Conservation (phyloP, 2,329 filamentous ascomycete genomes). For the Dothistroma septosporum region DNA sequence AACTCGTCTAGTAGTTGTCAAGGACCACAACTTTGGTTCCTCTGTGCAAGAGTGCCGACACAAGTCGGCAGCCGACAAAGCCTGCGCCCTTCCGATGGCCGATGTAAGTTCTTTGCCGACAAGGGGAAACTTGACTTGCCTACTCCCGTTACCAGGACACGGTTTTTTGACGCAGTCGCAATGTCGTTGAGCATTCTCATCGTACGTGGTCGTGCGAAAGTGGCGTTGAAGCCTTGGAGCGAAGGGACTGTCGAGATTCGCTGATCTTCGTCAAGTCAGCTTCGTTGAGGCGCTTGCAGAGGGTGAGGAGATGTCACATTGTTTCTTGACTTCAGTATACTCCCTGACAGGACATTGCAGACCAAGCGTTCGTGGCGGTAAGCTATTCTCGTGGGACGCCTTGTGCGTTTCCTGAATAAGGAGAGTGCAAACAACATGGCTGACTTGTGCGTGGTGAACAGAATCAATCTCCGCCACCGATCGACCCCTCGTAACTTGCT, state of each 20-base stretch:
- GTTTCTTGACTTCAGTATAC: no score
- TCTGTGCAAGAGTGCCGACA: background rate
- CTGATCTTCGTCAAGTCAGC: background rate
- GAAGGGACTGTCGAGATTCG: background rate
- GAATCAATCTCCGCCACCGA: background rate
- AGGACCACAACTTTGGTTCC: conserved; percentile 1
- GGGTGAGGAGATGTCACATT: background rate
- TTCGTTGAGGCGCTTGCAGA: background rate
- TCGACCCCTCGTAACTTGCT: background rate
- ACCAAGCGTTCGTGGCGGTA: background rate
- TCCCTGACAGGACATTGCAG: background rate
- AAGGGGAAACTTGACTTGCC: background rate
- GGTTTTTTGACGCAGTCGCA: background rate
- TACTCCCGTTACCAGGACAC: background rate
- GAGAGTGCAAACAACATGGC: background rate
- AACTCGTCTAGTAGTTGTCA: conserved; percentile 5
- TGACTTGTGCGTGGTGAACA: background rate
- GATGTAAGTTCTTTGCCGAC: background rate
- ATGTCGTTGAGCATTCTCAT: background rate
- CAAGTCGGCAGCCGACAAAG: conserved; percentile 2
- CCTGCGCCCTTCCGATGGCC: conserved; percentile 1
- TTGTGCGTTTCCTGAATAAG: background rate
- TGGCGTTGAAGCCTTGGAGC: background rate
- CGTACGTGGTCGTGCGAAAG: background rate
- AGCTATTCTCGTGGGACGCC: background rate